Evolutionary conservation across 805 yeast genomes (phyloP), one percentile per base, ranked within the genome.

Genomic region (Debaryomyces prosopidis): DNA sequence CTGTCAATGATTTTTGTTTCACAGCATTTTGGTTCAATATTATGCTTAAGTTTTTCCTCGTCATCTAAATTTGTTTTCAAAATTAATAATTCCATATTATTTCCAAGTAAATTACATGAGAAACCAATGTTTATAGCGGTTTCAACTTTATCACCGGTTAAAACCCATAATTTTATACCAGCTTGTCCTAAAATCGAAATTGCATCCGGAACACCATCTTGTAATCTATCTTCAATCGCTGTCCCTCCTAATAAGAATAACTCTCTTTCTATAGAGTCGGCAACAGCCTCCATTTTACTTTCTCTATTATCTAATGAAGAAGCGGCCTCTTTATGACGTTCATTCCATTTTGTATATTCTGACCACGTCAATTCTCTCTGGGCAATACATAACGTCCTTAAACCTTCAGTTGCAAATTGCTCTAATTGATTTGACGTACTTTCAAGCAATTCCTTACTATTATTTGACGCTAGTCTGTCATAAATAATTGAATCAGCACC

Each of bases 111-210:
- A 57, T 87, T 87, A 76, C 95, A 87, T 2, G 91, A 85, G 59
- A 87, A 87, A 3, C 94, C 95, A 71, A 87, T 87, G 57, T 87
- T 87, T 54, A 87, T 87, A 10, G 94, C 95, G 27, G 95, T 87
- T 65, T 87, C 95, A n/a, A 87, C 88, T 63, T 85, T 87, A 63
- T 87, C 95, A 68, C 95, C 95, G 2, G 95, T 87, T 40, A 87
- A 71, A 39, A 87, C 94, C 95, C 95, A 87, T 43, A 87, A 68
- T 62, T 87, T 87, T 45, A 87, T 84, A 61, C 95, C 94, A 6
- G 94, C 94, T 51, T 81, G 73, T 12, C 80, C 86, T 45, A 87
- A 69, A 5, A 82, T 60, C 6, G 83, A 79, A 58, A 87, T 87
- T 12, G 92, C 79, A 54, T 86, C 94, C 2, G 94, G 92, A 44